Evolutionary conservation across 768 basidiomycete genomes (phyloP), one percentile per base, ranked within the genome.

Genomic region (Russula dissimulans): DNA sequence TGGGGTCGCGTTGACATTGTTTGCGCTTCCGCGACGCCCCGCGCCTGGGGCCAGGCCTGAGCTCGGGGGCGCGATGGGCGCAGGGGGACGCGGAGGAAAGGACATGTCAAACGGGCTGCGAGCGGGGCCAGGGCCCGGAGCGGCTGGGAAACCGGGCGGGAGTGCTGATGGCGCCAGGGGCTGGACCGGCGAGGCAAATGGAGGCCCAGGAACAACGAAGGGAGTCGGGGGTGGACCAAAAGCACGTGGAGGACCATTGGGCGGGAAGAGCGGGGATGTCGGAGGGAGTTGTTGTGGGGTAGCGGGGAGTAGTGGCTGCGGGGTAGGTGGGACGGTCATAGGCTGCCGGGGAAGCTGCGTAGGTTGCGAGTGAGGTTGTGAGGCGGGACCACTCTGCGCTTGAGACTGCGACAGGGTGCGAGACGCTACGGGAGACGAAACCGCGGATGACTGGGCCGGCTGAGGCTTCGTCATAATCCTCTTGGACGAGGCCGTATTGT

Each of bases 381-480:
- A 64, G 26, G 70, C 48, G 69, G 41, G 67, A 57, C 62, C 68
- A 67, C 45, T 66, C 60, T 51, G 75, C 26, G 73, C 72, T 43
- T 73, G 71, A 39, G 75, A 77, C 47, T 68, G 72, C 5, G 73
- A 64, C 62, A 76, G 69, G 54, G 74, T 67, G 66, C 69, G 55
- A 63, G 69, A 47, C 60, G 76, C 70, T 17, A 64, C 38, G 52
- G 70, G 61, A 12, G 66, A 57, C 17, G 66, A 54, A 12, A 57
- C 26, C 26, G 61, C 52, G 10, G 69, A 56, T 18, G 70, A 54
- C 15, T 57, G 56, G 11, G 45, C 15, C 31, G 45, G 31, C 36
- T 69, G 55, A 15, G 73, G 69, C 71, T 85, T 87, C 68, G 74
- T 80, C 67, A 78, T 73, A 57, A 78, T 80, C 77, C 87, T 89